Conservation (phyloP, 2,329 filamentous ascomycete species). For the Tolypocladium tundrense region DNA sequence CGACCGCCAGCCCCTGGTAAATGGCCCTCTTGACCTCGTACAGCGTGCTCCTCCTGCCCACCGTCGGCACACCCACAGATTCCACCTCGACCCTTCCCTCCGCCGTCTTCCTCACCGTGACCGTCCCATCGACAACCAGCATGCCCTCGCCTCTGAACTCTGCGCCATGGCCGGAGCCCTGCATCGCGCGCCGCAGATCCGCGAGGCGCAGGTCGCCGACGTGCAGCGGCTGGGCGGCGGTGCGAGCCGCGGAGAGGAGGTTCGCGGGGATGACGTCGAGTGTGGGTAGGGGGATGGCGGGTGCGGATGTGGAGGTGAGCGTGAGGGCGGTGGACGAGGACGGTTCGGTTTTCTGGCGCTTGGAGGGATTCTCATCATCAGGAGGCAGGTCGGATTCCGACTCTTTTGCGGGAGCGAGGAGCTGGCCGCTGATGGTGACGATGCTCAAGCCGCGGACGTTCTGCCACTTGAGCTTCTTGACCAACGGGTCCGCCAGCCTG, state of each 20-base stretch:
- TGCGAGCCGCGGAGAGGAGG: slow-evolving; percentile 62
- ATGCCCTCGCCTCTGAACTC: slow-evolving; percentile 93
- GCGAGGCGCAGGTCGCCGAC: slow-evolving; percentile 87
- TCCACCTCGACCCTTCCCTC: slow-evolving; percentile 86
- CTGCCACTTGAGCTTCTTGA: slow-evolving; percentile 88
- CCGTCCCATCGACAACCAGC: slow-evolving; percentile 75
- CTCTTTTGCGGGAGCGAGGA: slow-evolving; percentile 24
- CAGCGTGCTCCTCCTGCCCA: slow-evolving; percentile 53
- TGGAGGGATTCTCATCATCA: slow-evolving; percentile 34
- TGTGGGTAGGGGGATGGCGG: slow-evolving; percentile 29
- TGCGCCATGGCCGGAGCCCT: slow-evolving; percentile 69
- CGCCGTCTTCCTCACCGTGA: slow-evolving; percentile 79
- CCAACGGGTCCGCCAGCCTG: slow-evolving; percentile 74
- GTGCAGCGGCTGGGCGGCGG: slow-evolving; percentile 78
- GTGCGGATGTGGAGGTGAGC: slow-evolving; percentile 6
- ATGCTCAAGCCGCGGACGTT: slow-evolving; percentile 82
- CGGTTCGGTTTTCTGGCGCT: slow-evolving; percentile 36
- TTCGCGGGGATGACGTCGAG: slow-evolving; percentile 45
- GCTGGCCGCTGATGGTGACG: slow-evolving; percentile 78
- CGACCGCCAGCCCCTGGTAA: slow-evolving; percentile 87
- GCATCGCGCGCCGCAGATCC: slow-evolving; percentile 77
- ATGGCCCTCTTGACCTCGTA: slow-evolving; percentile 84
- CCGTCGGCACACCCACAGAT: slow-evolving; percentile 46
- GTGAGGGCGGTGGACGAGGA: slow-evolving; percentile 6
- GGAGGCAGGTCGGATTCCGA: background rate